Percentiles rank a stretch among this genome's conserved stretches.
Conservation (phyloP, 2,329 filamentous ascomycete species). For the Phialophora tarda region DNA sequence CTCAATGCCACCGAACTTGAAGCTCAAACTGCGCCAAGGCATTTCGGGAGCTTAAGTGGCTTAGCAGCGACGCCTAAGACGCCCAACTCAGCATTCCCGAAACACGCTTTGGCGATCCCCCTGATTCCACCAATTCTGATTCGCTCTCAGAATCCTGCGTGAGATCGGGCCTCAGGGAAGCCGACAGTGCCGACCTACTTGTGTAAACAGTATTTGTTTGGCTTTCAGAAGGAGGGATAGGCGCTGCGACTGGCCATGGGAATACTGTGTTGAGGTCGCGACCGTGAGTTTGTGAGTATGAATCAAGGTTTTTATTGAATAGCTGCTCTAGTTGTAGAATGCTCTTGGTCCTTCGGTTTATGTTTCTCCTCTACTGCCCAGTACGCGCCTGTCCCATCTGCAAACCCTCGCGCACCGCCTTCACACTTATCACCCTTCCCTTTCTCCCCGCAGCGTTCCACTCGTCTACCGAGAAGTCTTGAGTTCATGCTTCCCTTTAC, state of each 20-base stretch:
- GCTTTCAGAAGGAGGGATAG: not conserved
- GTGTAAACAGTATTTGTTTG: not conserved
- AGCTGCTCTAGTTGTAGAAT: constrained; percentile 4
- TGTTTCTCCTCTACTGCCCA: constrained; percentile 17
- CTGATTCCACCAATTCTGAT: not conserved
- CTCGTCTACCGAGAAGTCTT: not conserved
- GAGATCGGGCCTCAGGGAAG: not conserved
- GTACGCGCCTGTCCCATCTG: constrained; percentile 3
- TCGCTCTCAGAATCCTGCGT: constrained; percentile 1
- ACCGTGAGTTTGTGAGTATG: constrained; percentile 5
- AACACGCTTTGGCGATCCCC: constrained; percentile 16
- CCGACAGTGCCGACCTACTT: not conserved
- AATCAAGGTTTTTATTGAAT: not conserved
- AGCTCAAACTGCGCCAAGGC: constrained; percentile 23
- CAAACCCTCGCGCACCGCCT: not conserved
- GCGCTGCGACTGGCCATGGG: not conserved
- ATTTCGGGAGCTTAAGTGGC: not conserved
- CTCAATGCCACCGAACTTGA: not conserved
- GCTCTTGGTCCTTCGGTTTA: not conserved
- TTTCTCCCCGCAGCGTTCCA: not conserved
- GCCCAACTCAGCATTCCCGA: constrained; percentile 10
- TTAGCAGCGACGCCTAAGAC: not conserved
- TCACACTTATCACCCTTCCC: not conserved
- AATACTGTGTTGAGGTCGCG: constrained; percentile 3
- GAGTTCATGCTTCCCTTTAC: constrained; percentile 18